Evolutionary conservation across 2,329 filamentous ascomycete species (phyloP), one percentile per base, ranked within the genome.

Genomic region (Mycosphaerella arachidis): DNA sequence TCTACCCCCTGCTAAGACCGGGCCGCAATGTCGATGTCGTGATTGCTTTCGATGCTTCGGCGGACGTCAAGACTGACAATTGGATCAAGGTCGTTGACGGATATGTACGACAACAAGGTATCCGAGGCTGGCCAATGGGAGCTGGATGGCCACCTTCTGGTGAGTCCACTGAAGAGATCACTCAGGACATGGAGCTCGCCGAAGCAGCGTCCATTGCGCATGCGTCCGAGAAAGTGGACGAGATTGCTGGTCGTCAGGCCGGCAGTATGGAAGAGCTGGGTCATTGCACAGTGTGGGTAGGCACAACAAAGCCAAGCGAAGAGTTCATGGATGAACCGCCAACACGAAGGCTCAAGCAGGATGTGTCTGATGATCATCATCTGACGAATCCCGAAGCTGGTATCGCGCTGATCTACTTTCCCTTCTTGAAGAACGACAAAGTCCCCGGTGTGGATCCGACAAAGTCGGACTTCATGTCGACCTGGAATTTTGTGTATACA

Each of bases 401-500:
- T 16, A 88, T 99, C 45, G 84, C 92, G 0, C 87, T 99, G 3
- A 81, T 96, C 16, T 99, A 99, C 76, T 88, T 97, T 69, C 94
- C 94, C 0, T 87, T 97, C 63, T 79, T 97, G 13, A 84, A 88
- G 30, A 97, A 99, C 72, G 83, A 87, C 0, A 88, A 88, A 61
- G 88, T 91, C 0, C 83, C 87, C 0, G 89, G 85, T 48, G 88
- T 97, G n/a, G 89, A 96, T 66, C 94, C 94, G 0, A 86, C 87
- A 27, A 84, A 83, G 2, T 89, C 85, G 56, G 91, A 96, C 61
- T 97, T 92, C 75, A 86, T 97, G 79, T 91, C 86, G 67, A 99
- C 94, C 0, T 99, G 94, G 94, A 99, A 99, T 72, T 97, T 97
- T 72, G 87, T 97, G 31, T 99, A 97, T 74, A 95, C 90, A 1